Evolutionary conservation across 176 grass and related monocot genomes (phyloP).

Genomic region (Tuctoria greenei): DNA sequence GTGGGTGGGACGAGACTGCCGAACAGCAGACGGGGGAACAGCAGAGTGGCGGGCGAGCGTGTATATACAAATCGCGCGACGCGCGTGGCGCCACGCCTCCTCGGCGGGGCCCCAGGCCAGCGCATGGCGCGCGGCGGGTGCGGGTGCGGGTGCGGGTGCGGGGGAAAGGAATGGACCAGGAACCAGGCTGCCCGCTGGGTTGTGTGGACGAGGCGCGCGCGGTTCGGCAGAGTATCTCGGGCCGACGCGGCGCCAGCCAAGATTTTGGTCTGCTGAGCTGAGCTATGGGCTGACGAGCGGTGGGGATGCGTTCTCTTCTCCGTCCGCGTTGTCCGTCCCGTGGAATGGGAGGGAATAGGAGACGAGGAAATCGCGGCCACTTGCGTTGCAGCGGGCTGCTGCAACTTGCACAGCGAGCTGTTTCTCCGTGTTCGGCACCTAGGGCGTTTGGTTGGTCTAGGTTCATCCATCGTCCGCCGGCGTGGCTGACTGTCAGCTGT

Average conservation of each 20-base stretch:
- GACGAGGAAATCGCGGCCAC: constrained; percentile 16
- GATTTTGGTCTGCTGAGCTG: constrained; percentile 32
- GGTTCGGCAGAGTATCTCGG: not conserved
- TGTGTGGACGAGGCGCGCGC: constrained; percentile 29
- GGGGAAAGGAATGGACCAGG: not conserved
- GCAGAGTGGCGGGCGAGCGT: not conserved
- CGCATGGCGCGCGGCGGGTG: not conserved
- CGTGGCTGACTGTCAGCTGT: not conserved
- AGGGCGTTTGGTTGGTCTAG: not conserved
- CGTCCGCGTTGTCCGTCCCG: not conserved
- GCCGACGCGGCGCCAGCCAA: not conserved
- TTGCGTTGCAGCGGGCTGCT: not conserved
- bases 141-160: too few species aligned
- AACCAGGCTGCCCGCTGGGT: not conserved
- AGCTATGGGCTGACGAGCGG: not conserved
- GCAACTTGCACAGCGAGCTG: not conserved
- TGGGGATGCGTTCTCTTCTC: not conserved
- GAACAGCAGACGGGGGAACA: not conserved
- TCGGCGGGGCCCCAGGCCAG: not conserved
- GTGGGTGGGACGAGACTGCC: not conserved
- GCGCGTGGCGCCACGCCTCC: not conserved
- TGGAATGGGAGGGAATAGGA: not conserved
- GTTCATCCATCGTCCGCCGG: not conserved
- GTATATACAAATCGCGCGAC: constrained; percentile 33
- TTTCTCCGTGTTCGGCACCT: not conserved